Base-by-base conservation (phyloP, 2,329 filamentous ascomycete genomes). In the Ceratocystis eucalypticola region DNA sequence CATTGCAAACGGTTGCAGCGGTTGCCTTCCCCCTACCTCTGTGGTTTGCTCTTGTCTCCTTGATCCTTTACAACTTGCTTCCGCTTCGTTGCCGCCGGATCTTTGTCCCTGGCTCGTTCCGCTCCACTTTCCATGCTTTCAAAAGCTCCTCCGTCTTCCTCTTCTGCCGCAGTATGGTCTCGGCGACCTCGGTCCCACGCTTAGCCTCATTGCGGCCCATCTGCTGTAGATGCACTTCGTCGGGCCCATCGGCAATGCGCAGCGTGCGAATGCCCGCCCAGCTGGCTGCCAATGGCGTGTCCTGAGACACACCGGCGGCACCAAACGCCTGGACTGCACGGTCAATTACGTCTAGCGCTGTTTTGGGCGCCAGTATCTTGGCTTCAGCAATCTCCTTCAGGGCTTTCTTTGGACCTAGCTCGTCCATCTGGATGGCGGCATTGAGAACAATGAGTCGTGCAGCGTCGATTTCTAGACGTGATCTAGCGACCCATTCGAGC, bases 381-480 rank as follows among this genome's bases (percentile, higher is more conserved):
- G 94, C 93, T 78, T 96, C 84, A 30, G 92, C 93, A 71, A 99
- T 99, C 76, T 97, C 91, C 75, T 88, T 91, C 69, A 96, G 83
- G 0, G 93, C 91, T 70, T 86, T 84, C 80, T 97, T 97, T 71
- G 94, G 89, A 71, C 93, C 88, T 22, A 86, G 83, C 71, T 89
- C 83, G 77, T 99, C 94, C 79, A 99, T 97, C 78, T 90, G 91
- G 76, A 95, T 88, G 68, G 94, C 94, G 1, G 94, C 94, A 77
- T 97, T 96, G 70, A 96, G 85, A 6, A 97, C 94, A 50, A 94
- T 78, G 10, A 99, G 83, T 45, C 94, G 88, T 0, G 93, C 90
- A 0, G 92, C 85, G 75, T 97, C 93, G 73, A 99, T 96, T 74
- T 97, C 93, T 71, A 97, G 86, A 37, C 94, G 87, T 1, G 91